Conservation (phyloP, 2,329 filamentous ascomycete species). For the Geosmithia morbida region DNA sequence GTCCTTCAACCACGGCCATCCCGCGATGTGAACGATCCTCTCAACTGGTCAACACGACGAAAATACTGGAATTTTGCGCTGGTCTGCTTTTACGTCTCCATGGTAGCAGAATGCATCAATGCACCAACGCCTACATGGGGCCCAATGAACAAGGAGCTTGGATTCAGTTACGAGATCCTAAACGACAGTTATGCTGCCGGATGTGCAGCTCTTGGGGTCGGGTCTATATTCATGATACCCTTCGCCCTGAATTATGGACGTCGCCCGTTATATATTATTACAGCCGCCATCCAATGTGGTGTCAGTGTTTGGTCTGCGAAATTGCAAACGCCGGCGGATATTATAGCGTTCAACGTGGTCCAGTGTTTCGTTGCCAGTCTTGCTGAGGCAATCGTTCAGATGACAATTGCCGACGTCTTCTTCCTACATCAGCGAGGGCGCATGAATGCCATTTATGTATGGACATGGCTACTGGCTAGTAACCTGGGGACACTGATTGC, state of each 20-base stretch:
- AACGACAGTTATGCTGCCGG: slow-evolving; percentile 29
- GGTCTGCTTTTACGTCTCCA: slow-evolving; percentile 1
- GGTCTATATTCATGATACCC: slow-evolving; percentile 25
- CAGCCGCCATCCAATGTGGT: slow-evolving; percentile 11
- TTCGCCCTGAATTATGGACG: slow-evolving; percentile 30
- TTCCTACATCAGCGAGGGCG: slow-evolving; percentile 30
- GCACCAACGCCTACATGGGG: slow-evolving; percentile 17
- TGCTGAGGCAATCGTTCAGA: slow-evolving; percentile 26
- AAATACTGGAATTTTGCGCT: slow-evolving; percentile 1
- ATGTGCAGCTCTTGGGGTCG: slow-evolving; percentile 23
- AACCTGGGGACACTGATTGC: slow-evolving; percentile 22
- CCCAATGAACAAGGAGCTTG: slow-evolving; percentile 23
- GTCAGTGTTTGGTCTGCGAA: background rate
- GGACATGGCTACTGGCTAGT: slow-evolving; percentile 6
- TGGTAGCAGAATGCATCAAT: slow-evolving; percentile 4
- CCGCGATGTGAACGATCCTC: background rate
- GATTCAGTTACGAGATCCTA: slow-evolving; percentile 21
- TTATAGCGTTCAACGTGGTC: background rate
- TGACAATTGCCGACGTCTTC: slow-evolving; percentile 31
- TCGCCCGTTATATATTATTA: slow-evolving; percentile 28
- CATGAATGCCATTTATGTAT: slow-evolving; percentile 31
- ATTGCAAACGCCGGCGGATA: background rate
- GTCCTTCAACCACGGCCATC: background rate
- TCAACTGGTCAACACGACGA: background rate
- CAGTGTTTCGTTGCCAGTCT: slow-evolving; percentile 11